Evolutionary conservation across 176 grass and related monocot species (phyloP).

Genomic region (Musa troglodytarum): DNA sequence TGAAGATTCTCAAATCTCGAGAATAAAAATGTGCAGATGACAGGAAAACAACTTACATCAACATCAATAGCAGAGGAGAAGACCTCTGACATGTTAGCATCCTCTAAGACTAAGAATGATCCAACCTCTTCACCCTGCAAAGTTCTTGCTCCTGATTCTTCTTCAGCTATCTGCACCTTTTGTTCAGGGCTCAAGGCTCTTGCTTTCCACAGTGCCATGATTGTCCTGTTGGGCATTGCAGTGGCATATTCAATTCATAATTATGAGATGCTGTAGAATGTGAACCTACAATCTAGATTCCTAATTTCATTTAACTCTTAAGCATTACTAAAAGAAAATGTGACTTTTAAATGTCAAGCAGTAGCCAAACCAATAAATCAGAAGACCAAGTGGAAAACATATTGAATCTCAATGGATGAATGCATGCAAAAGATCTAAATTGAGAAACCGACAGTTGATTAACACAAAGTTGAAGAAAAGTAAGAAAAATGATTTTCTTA

Average conservation of each 20-base stretch:
- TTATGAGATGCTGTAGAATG: background rate
- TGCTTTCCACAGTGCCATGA: conserved; percentile 82
- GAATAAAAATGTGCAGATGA: background rate
- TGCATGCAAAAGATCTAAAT: background rate
- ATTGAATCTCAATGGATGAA: background rate
- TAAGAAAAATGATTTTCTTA: background rate
- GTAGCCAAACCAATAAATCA: background rate
- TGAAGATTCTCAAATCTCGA: background rate
- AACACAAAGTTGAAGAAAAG: background rate
- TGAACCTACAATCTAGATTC: background rate
- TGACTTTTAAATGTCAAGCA: background rate
- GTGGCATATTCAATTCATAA: conserved; percentile 3
- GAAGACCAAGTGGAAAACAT: background rate
- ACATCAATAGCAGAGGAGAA: conserved; percentile 56
- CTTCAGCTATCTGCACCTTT: conserved; percentile 75
- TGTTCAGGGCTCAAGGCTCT: conserved; percentile 79
- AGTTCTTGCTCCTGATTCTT: conserved; percentile 63
- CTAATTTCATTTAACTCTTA: background rate
- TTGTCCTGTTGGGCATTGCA: conserved; percentile 54
- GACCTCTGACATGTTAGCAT: conserved; percentile 62
- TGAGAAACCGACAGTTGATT: background rate
- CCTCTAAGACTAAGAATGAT: conserved; percentile 78
- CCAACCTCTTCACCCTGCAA: conserved; percentile 50
- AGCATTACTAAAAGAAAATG: background rate
- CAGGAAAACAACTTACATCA: conserved; percentile 45